Evolutionary conservation across 176 grass and related monocot species (phyloP).

Genomic region (Triticum monococcum): DNA sequence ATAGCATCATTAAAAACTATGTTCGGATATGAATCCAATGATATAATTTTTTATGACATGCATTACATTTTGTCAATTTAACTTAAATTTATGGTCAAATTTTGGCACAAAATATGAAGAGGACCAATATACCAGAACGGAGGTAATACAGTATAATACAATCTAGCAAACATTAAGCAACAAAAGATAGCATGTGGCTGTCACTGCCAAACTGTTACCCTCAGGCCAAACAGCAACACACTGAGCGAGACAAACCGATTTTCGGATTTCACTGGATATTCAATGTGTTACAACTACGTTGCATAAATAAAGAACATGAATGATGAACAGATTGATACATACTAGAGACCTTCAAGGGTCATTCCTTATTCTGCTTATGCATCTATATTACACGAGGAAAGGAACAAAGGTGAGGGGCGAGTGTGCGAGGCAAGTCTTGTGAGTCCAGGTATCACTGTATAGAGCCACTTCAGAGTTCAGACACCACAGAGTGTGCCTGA

Average conservation of each 20-base stretch:
- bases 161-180: background rate
- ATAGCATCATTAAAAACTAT: too few species aligned
- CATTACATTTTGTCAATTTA: too few species aligned
- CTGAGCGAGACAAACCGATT: background rate
- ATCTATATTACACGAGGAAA: slow-evolving; percentile 51
- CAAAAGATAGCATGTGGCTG: background rate
- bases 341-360: background rate
- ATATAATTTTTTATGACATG: too few species aligned
- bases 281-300: background rate
- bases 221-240: background rate
- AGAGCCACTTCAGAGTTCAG: background rate
- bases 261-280: slow-evolving; percentile 1
- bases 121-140: too few species aligned
- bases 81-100: too few species aligned
- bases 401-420: background rate
- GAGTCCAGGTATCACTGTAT: background rate
- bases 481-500: background rate
- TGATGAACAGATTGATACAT: slow-evolving; percentile 37
- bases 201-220: background rate
- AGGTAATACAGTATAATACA: background rate
- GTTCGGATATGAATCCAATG: too few species aligned
- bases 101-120: too few species aligned
- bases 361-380: slow-evolving; percentile 33
- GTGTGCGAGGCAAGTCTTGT: slow-evolving; percentile 1
- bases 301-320: slow-evolving; percentile 28